Conservation (phyloP, 768 basidiomycete species). For the Boletus sensibilis region DNA sequence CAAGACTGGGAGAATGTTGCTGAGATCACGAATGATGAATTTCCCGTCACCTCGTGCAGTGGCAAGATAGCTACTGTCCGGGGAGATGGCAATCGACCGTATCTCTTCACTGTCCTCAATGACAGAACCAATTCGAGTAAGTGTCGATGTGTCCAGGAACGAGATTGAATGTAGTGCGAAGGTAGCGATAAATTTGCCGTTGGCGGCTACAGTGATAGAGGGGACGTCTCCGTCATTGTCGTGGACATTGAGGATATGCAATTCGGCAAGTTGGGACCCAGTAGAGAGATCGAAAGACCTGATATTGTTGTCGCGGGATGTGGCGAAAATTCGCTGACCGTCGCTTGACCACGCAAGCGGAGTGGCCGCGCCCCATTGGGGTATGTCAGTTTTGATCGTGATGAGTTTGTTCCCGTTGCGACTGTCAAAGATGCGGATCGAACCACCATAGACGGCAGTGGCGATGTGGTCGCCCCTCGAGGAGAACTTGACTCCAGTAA, state of each 20-base stretch:
- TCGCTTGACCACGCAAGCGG: background rate
- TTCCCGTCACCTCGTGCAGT: background rate
- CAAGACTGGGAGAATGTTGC: background rate
- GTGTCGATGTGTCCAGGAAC: background rate
- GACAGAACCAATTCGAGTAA: background rate
- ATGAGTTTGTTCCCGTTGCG: background rate
- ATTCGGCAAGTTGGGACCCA: background rate
- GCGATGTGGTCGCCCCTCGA: too few species aligned
- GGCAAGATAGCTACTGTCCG: background rate
- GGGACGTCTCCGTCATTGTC: background rate
- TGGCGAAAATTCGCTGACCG: background rate
- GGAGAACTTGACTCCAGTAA: too few species aligned
- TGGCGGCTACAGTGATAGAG: background rate
- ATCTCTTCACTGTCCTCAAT: background rate
- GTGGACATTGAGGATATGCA: background rate
- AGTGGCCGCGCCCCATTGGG: background rate
- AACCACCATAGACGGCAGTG: too few species aligned
- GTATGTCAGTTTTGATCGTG: background rate
- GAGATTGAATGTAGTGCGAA: background rate
- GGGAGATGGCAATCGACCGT: background rate
- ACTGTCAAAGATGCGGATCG: background rate
- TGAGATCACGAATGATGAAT: background rate
- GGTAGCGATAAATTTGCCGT: background rate
- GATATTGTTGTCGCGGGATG: background rate
- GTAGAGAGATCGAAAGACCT: background rate